Evolutionary conservation across 73 alveolate genomes (phyloP).

Genomic region (Paramecium octaurelia): DNA sequence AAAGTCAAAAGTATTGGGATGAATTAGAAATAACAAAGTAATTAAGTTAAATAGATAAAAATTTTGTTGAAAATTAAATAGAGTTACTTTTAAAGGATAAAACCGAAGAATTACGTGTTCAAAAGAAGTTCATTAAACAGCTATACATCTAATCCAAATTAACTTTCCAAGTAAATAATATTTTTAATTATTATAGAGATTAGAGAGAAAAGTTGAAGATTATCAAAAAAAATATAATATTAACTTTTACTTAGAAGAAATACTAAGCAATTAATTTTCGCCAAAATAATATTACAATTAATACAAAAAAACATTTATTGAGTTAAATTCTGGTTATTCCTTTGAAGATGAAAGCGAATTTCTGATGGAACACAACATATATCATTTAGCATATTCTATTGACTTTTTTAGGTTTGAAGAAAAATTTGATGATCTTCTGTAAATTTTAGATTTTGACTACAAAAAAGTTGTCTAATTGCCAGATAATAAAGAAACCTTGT

Average conservation of each 20-base stretch:
- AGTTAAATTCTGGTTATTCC: no score
- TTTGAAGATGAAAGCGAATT: neutral
- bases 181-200: neutral
- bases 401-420: neutral
- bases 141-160: no score
- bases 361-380: no score
- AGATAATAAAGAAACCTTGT: neutral
- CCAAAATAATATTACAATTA: neutral
- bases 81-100: neutral
- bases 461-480: neutral
- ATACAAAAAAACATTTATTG: no score
- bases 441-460: neutral
- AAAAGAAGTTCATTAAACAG: neutral
- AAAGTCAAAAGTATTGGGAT: neutral
- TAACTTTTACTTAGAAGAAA: neutral
- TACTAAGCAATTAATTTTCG: neutral
- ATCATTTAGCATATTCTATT: neutral
- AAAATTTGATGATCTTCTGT: no score
- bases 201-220: neutral
- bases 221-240: neutral
- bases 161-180: neutral
- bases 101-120: neutral
- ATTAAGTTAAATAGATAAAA: neutral
- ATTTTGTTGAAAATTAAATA: neutral
- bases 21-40: neutral